Base-by-base conservation (phyloP, 768 basidiomycete species). In the Ephemerocybe angulata region DNA sequence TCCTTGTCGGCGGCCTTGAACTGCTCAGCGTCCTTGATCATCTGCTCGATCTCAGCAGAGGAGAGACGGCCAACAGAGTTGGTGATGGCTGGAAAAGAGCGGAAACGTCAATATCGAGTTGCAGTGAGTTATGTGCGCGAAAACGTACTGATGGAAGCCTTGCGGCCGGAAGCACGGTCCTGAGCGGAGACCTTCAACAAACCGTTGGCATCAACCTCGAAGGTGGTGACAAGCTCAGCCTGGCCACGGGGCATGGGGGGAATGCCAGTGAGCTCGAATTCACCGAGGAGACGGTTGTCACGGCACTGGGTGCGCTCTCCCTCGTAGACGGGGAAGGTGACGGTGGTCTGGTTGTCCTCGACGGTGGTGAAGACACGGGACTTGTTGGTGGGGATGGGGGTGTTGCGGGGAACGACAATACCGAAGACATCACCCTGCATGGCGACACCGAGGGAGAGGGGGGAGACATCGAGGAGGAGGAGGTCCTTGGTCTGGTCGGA, bases 401-500 rank as follows among this genome's bases (percentile, higher is more conserved):
- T 98, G 83, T 99, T 99, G 65, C 97, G 90, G 69, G 96, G 96
- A 65, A 99, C 94, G 67, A 99, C 97, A 59, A 98, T 90, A 80
- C 97, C 97, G 74, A 99, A 99, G 70, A 99, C 92, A 71, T 99
- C 97, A 68, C 97, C 97, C 75, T 99, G 97, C 97, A 99, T 99
- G 73, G 97, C 97, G 63, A 99, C 97, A 87, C 96, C 96, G 66
- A 99, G 90, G 59, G 95, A 98, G 56, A 99, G 83, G 61, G 97
- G 96, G 60, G 97, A 90, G 60, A 99, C 96, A 76, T 99, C 97
- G 65, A 99, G 93, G 64, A 99, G 86, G 66, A 99, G 86, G 62
- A 99, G 88, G 70, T 98, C 96, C 73, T 93, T 90, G 56, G 97
- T 99, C 81, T 98, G 96, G 63, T 99, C 97, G 31, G 94, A 98